Conservation (phyloP, 2,329 filamentous ascomycete species). For the Shiraia sp. region DNA sequence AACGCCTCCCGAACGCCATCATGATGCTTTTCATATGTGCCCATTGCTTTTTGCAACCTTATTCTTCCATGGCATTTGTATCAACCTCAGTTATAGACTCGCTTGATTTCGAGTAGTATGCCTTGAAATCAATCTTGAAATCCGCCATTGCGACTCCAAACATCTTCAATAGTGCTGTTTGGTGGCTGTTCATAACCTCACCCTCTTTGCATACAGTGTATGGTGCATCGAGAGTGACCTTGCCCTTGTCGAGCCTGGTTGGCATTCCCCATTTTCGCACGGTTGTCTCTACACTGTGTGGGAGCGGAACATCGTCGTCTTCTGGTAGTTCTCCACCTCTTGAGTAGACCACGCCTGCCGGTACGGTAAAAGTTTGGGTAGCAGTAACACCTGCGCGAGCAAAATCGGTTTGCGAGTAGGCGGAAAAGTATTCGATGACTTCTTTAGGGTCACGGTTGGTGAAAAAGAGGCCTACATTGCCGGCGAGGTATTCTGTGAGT, state of each 20-base stretch:
- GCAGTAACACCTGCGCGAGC: constrained; percentile 83
- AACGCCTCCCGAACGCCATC: constrained; percentile 32
- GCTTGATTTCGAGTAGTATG: constrained; percentile 53
- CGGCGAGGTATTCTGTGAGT: constrained; percentile 71
- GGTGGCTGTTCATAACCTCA: constrained; percentile 81
- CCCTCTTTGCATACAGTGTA: constrained; percentile 86
- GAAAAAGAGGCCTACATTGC: constrained; percentile 88
- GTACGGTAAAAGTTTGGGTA: constrained; percentile 76
- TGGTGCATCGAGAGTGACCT: constrained; percentile 73
- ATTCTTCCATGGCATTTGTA: constrained; percentile 53
- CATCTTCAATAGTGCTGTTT: constrained; percentile 91
- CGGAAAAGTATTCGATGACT: constrained; percentile 73
- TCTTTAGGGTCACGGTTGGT: constrained; percentile 73
- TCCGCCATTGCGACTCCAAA: constrained; percentile 90
- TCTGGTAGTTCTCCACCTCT: constrained; percentile 75
- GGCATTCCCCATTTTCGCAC: constrained; percentile 88
- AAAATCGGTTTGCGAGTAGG: constrained; percentile 79
- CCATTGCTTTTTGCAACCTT: constrained; percentile 9
- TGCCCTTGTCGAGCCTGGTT: constrained; percentile 84
- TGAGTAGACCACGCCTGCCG: constrained; percentile 79
- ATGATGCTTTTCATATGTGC: too few species aligned
- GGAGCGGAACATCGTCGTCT: constrained; percentile 83
- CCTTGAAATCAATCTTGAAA: constrained; percentile 80
- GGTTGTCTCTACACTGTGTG: constrained; percentile 88
- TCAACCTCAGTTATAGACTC: constrained; percentile 56